Percentiles rank a stretch among this genome's conserved stretches.
phyloP scores from a whole-genome alignment of 208 protist genomes.

The Wallacemonas sp. region DNA sequence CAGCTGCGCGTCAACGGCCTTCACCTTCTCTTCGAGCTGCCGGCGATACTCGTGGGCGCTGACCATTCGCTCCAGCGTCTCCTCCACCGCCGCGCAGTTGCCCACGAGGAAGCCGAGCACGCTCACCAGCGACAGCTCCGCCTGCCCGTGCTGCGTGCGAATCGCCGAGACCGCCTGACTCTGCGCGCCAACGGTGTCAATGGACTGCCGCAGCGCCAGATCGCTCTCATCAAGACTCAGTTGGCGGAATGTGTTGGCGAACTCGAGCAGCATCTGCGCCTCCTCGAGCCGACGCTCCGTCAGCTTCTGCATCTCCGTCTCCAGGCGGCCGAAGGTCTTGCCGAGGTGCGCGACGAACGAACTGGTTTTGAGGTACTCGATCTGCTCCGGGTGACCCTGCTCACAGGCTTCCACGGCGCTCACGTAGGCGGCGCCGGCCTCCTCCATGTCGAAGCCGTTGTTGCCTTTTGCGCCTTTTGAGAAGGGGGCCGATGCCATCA shows the following conservation, averaged over 20 bases:
- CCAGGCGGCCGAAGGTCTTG: constrained; percentile 39
- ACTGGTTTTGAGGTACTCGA: constrained; percentile 18
- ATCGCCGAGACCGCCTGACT: constrained; percentile 49
- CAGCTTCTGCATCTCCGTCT: constrained; percentile 45
- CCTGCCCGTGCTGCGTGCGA: constrained; percentile 67
- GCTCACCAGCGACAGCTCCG: constrained; percentile 75
- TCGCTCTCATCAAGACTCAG: constrained; percentile 62
- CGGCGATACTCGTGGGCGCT: constrained; percentile 33
- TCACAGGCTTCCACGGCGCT: not conserved
- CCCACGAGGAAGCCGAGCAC: constrained; percentile 84
- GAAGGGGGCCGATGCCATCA: constrained; percentile 1
- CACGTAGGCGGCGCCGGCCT: constrained; percentile 2
- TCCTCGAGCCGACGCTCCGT: constrained; percentile 17
- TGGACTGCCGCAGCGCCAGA: constrained; percentile 40
- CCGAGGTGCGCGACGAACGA: constrained; percentile 20
- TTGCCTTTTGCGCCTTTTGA: not conserved
- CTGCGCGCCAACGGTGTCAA: constrained; percentile 61
- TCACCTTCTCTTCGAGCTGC: constrained; percentile 27
- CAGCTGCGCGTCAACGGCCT: constrained; percentile 28
- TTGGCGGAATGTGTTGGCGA: constrained; percentile 46
- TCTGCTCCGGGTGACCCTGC: constrained; percentile 6
- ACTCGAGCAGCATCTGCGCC: constrained; percentile 38
- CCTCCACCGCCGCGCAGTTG: constrained; percentile 72
- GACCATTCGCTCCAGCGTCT: constrained; percentile 61
- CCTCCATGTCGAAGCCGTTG: constrained; percentile 5